Evolutionary conservation across 441 rosid species (phyloP).

Genomic region (Lepidium campestre): DNA sequence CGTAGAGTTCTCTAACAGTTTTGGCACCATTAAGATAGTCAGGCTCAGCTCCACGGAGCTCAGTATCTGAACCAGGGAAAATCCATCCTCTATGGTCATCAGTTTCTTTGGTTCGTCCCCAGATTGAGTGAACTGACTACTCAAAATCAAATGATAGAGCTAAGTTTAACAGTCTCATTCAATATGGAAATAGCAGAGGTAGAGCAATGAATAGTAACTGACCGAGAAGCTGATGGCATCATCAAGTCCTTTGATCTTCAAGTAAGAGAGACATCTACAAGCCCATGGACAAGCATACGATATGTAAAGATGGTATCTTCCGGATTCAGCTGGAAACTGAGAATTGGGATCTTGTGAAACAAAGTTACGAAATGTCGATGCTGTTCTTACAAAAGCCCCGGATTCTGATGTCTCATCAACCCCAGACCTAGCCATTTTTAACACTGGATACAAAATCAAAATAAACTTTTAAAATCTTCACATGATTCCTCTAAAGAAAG

Average conservation of each 20-base stretch:
- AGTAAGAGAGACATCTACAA: constrained; percentile 72
- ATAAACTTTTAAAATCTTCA: neutral
- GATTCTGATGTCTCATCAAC: constrained; percentile 65
- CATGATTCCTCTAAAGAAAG: neutral
- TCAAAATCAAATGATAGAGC: constrained; percentile 4
- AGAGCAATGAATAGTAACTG: constrained; percentile 16
- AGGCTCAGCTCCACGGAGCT: constrained; percentile 74
- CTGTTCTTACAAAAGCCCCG: constrained; percentile 72
- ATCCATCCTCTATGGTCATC: constrained; percentile 97
- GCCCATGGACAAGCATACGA: constrained; percentile 99
- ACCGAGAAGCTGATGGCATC: constrained; percentile 74
- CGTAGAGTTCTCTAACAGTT: constrained; percentile 66
- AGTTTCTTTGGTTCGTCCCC: constrained; percentile 77
- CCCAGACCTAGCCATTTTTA: constrained; percentile 65
- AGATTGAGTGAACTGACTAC: constrained; percentile 71
- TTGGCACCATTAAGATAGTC: constrained; percentile 65
- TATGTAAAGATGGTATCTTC: constrained; percentile 86
- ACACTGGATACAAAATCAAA: neutral
- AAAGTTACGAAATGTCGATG: constrained; percentile 71
- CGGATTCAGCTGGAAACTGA: constrained; percentile 72
- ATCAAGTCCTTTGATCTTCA: constrained; percentile 82
- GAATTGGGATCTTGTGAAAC: constrained; percentile 56
- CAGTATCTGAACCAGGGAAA: constrained; percentile 53
- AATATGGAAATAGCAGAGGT: neutral
- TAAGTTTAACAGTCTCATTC: neutral